A percentile compares a stretch with the other conserved stretches of the same genome.
Conservation (phyloP, 768 basidiomycete species). For the Sarcomyxa edulis region DNA sequence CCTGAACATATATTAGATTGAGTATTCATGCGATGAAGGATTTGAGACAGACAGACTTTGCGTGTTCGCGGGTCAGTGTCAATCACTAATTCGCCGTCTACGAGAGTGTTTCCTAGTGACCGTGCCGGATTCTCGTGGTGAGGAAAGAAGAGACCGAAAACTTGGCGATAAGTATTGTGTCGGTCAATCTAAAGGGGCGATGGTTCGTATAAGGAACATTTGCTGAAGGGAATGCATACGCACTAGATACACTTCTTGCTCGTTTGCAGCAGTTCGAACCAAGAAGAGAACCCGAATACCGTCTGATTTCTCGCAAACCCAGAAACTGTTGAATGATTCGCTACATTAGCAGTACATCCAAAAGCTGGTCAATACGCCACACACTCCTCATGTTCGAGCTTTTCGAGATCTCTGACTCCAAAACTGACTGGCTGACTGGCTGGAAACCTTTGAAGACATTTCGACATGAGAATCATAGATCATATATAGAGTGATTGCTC, state of each 20-base stretch:
- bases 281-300: conserved; percentile 88
- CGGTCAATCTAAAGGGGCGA: conserved; percentile 74
- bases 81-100: conserved; percentile 93
- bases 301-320: conserved; percentile 99
- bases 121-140: conserved; percentile 69
- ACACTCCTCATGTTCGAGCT: conserved; percentile 83
- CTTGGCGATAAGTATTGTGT: conserved; percentile 77
- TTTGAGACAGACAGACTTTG: conserved; percentile 38
- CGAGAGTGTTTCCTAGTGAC: conserved; percentile 71
- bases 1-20: conserved; percentile 38
- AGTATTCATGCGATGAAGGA: not conserved
- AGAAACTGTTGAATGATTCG: conserved; percentile 56
- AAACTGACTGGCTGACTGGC: conserved; percentile 97
- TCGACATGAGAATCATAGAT: conserved; percentile 6
- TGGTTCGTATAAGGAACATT: conserved; percentile 2
- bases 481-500: not conserved
- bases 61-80: conserved; percentile 79
- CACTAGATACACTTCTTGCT: conserved; percentile 73
- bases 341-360: conserved; percentile 1
- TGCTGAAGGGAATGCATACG: conserved; percentile 19
- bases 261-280: conserved; percentile 50
- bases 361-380: conserved; percentile 17
- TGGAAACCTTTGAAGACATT: conserved; percentile 62
- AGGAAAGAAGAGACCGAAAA: conserved; percentile 82
- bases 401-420: conserved; percentile 56